phyloP scores from a whole-genome alignment of 345 rosid species.

The Boechera retrofracta region DNA sequence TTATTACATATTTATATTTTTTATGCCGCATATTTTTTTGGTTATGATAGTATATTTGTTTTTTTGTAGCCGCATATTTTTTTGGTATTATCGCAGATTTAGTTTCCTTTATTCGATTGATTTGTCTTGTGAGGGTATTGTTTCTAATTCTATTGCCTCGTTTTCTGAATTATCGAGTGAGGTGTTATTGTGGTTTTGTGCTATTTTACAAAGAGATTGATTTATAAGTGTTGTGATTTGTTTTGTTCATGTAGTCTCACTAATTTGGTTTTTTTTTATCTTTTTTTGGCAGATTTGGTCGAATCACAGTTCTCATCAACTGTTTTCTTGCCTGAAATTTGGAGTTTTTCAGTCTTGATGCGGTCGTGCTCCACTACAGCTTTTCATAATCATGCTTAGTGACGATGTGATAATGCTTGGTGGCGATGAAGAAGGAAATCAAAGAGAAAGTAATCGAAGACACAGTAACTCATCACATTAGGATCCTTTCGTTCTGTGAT shows the following conservation, averaged over 20 bases:
- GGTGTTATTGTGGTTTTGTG: neutral
- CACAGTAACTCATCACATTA: neutral
- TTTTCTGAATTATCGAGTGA: neutral
- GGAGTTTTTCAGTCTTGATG: constrained; percentile 36
- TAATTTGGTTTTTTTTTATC: constrained; percentile 23
- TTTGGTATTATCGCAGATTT: neutral
- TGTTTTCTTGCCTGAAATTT: neutral
- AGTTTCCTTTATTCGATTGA: constrained; percentile 21
- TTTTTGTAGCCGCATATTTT: too few species aligned
- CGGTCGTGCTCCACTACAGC: constrained; percentile 14
- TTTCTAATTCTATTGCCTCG: neutral
- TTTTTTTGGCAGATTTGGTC: constrained; percentile 20
- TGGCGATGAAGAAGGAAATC: neutral
- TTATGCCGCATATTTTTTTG: too few species aligned
- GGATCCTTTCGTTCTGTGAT: neutral
- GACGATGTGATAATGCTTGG: neutral
- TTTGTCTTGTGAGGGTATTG: neutral
- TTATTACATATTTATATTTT: too few species aligned
- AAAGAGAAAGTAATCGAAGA: neutral
- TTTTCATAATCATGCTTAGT: constrained; percentile 6
- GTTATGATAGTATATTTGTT: too few species aligned
- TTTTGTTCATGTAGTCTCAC: constrained; percentile 4
- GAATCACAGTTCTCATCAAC: neutral
- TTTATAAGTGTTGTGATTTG: too few species aligned
- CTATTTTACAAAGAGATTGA: neutral